phyloP scores from a whole-genome alignment of 306 rosid genomes.

The Acacia acuminata region DNA sequence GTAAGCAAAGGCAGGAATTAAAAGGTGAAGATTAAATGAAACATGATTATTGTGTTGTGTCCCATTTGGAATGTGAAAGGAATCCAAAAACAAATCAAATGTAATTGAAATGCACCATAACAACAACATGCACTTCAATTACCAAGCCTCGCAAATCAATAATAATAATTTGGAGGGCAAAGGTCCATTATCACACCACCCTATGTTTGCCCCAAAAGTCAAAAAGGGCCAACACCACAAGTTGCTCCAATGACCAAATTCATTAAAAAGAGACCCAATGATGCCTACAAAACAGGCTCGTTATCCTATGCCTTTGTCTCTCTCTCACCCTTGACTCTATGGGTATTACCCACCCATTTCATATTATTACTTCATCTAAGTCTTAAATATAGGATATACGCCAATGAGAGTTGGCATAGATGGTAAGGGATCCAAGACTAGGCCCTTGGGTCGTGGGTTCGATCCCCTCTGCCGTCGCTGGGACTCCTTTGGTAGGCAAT shows the following conservation, averaged over 20 bases:
- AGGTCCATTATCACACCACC: not conserved
- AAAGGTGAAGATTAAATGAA: conserved; percentile 5
- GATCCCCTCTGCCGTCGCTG: no score
- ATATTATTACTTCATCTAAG: no score
- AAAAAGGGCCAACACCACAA: not conserved
- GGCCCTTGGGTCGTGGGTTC: no score
- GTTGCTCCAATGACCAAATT: not conserved
- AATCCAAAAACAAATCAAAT: conserved; percentile 19
- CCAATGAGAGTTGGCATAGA: no score
- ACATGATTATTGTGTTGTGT: conserved; percentile 29
- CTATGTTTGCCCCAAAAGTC: not conserved
- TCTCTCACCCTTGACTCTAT: no score
- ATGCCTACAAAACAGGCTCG: not conserved
- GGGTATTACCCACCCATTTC: no score
- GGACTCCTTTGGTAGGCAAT: no score
- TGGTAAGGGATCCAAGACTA: no score
- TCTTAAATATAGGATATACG: no score
- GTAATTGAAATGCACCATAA: not conserved
- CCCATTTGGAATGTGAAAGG: conserved; percentile 33
- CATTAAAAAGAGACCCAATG: not conserved
- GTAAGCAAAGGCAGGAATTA: conserved; percentile 15
- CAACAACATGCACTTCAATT: not conserved
- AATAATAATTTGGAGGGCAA: not conserved
- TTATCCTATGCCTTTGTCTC: not conserved
- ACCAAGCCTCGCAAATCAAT: not conserved